Evolutionary conservation across 371 early-diverging fungal genomes (phyloP), one percentile per base, ranked within the genome.

Genomic region (Rhizopus microsporus): DNA sequence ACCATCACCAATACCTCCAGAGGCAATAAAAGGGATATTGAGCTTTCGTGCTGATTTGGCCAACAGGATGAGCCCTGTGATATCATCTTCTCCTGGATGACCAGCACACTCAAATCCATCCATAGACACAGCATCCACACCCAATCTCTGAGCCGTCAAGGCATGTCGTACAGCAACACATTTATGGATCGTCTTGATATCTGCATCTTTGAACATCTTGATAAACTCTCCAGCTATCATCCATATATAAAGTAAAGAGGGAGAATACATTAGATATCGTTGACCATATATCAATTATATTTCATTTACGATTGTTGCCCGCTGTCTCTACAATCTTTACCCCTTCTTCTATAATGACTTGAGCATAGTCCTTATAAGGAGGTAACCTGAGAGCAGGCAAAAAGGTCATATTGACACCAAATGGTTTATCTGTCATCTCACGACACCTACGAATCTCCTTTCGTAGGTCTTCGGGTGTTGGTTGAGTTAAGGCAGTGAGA

Each of bases 71-170:
- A 90, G 63, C 17, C 83, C 86, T 61, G 81, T 74, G 48, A 90
- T 74, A 68, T 89, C 91, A 59, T 90, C 88, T 68, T 90, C 91
- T 51, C 91, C 91, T 5, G 91, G 91, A 62, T 90, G 91, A 30
- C 91, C 91, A 44, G 89, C 91, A 68, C 91, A 90, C 70, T 90
- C 89, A 58, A 88, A 88, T 6, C 90, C 88, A 58, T 88, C 90
- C 54, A 90, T 86, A 38, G 87, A 87, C 46, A 88, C 62, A 47
- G 80, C 65, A 59, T 84, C 85, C 1, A 76, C 83, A 49, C 84
- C 85, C 44, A 83, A 58, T 50, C 69, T 59, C 63, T 86, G 84
- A 30, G 88, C 86, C 16, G 78, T 69, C 34, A 86, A 50, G 3
- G 89, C 89, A 61, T 90, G 91, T 8, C 88, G 80, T 56, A 90